Base-by-base conservation (phyloP, 129 eudicot genomes). In the Tanacetum coccineum region DNA sequence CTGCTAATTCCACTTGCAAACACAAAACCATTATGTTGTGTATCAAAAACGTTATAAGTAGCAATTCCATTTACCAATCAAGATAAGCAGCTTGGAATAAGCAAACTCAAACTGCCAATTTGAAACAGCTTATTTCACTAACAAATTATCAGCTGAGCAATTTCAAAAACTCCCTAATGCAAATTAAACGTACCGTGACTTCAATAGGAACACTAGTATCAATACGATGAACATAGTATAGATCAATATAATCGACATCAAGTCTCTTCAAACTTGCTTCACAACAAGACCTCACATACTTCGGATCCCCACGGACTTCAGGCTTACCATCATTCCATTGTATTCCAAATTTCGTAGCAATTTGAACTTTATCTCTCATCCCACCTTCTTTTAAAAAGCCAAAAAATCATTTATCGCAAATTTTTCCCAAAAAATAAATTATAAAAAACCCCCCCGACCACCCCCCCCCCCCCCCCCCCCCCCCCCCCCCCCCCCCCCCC, bases 301-400 rank as follows among this genome's bases (percentile, higher is more conserved):
- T 83, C 42, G 91, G 85, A 20, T 66, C 79, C 6, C 83, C 87
- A 13, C 53, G 72, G 42, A 79, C 36, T n/a, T 60, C 60, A 40
- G 67, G n/a, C 17, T 70, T 20, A 51, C 44, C 13, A 12, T 71
- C 84, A 1, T 53, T 22, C 44, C 18, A 60, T 3, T 20, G 51
- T 44, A 87, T 30, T 45, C 95, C 95, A 59, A 82, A 87, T 74
- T 87, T 87, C 32, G 84, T 84, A 49, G 95, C 91, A 62, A 88
- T 3, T 55, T 88, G 87, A 56, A 88, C 86, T 54, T 85, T 52
- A 45, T 82, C 84, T 25, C 88, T 78, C 62, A 82, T 85, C 26
- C 85, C 50, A 17, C 73, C 76, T 64, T 78, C 70, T 74, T 85
- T 88, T 87, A 73, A 56, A 17, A 73, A 39, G 36, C 26, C 26